These are phyloP conservation scores for Huntiella omanensis DNA, from an alignment of 2,329 filamentous ascomycete species.

Conservation along the genomic window DNA sequence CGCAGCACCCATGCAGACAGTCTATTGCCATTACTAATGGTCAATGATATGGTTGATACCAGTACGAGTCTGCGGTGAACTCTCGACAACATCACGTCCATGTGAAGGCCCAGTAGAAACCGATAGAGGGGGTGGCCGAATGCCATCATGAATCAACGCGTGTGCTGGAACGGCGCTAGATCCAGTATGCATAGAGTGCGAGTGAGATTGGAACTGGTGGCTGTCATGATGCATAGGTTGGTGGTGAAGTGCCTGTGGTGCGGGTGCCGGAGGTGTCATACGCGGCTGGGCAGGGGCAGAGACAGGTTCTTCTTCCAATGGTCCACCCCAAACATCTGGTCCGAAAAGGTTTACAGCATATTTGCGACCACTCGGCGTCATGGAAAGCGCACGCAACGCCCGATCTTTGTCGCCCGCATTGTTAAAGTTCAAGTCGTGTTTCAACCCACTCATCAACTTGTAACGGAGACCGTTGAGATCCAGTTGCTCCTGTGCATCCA, in stretches of 20 bases:
- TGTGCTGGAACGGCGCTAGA: too few relatives aligned
- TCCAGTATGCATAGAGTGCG: too few relatives aligned
- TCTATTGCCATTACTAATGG: neutral
- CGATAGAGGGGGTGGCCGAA: too few relatives aligned
- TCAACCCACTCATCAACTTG: conserved; percentile 25
- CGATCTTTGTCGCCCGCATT: conserved; percentile 29
- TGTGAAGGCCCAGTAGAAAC: neutral
- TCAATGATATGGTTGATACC: conserved; percentile 10
- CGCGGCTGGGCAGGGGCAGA: too few relatives aligned
- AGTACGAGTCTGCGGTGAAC: neutral
- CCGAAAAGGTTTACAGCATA: conserved; percentile 34
- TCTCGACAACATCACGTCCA: neutral
- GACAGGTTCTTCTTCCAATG: too few relatives aligned
- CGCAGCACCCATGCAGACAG: too few relatives aligned
- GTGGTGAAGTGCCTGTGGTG: too few relatives aligned
- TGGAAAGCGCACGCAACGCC: conserved; percentile 32
- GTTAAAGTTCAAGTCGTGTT: conserved; percentile 26
- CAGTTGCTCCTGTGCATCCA: conserved; percentile 29
- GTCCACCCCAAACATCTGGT: conserved; percentile 22
- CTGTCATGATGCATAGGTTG: too few relatives aligned
- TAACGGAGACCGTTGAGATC: conserved; percentile 1
- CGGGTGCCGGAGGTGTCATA: too few relatives aligned
- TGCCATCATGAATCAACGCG: too few relatives aligned
- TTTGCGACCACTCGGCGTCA: conserved; percentile 30
- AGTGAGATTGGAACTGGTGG: too few relatives aligned